Base-by-base conservation (phyloP, 257 asterid species). In the Lycium ferocissimum region DNA sequence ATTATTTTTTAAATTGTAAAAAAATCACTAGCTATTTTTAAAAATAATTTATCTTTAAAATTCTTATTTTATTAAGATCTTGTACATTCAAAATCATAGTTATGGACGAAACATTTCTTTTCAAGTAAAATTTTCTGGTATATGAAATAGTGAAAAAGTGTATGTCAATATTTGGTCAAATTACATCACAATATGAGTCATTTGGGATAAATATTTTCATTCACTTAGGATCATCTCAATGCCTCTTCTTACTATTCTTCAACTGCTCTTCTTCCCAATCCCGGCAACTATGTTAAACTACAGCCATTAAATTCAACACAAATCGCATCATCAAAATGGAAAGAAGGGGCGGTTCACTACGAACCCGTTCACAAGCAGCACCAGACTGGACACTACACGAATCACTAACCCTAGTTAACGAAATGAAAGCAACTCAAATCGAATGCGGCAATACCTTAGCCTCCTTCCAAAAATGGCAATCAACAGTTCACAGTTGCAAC, bases 391-490 rank as follows among this genome's bases (percentile, higher is more conserved):
- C 92, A 45, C 82, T 76, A 20, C 91, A 91, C 51, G 99, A 96
- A 86, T 87, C 95, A 85, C 83, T 93, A 22, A 81, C 90, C 59
- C 91, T 96, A 33, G 93, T 92, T 0, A 93, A 93, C 92, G 98
- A 94, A 90, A 91, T 96, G 86, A 81, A 81, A 86, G 88, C 97
- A 61, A 91, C 95, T 53, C 98, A 96, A 86, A 90, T 91, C 8
- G 99, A 96, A 85, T 93, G 97, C 95, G 92, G 94, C 35, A 81
- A 89, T 83, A 78, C 96, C 0, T 91, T 95, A 43, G 90, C 99
- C 1, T 93, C 99, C 6, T 95, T 94, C 87, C 99, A 95, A 89
- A 95, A 93, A 90, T 95, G 99, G 99, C 95, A 95, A 88, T 97
- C 94, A 85, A 94, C 95, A 59, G 99, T 95, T 71, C 92, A 93